Evolutionary conservation across 805 yeast genomes (phyloP), one percentile per base, ranked within the genome.

Genomic region (Alloascoidea africana): DNA sequence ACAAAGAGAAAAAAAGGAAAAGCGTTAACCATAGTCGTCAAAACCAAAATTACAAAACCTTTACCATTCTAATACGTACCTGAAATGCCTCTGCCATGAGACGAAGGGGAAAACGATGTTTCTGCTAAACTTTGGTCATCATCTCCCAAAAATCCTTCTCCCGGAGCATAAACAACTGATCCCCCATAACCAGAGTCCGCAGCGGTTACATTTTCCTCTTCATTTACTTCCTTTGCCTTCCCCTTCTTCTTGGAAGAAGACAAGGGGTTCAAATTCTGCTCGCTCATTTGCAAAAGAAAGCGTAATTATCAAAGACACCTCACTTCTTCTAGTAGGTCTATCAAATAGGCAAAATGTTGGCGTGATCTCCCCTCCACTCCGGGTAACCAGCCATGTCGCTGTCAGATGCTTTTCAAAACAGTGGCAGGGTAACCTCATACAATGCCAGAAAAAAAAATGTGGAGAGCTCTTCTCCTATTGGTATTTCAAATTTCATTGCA

Each of bases 101-200:
- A n/a, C n/a, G n/a, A n/a, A 32, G 23, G 32, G 34, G 19, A 39
- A 27, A n/a, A 34, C 16, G n/a, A 15, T 37, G 13, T 27, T 33
- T 15, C 14, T 18, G 23, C 36, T 38, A 14, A 17, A 16, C 37
- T 15, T 27, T 15, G 36, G 38, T 33, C 34, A 16, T 16, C 17
- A 16, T 14, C 18, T 18, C 32, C 16, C 2, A 33, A 13, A 16
- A 18, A 13, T 34, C 41, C 18, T 39, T 39, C 14, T 39, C 46
- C 16, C 38, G 30, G n/a, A 23, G n/a, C 30, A 23, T 23, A 13
- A 15, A 13, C 33, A n/a, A 34, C 36, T 5, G 51, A 46, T 13
- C 44, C 47, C 13, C 41, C 51, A 17, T 39, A 46, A n/a, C 45
- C 51, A 13, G 51, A 46, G 35, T 46, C 51, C 18, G 19, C 14